Evolutionary conservation across 1,284 basidiomycete species (phyloP).

Genomic region (Entoloma clypeatum): DNA sequence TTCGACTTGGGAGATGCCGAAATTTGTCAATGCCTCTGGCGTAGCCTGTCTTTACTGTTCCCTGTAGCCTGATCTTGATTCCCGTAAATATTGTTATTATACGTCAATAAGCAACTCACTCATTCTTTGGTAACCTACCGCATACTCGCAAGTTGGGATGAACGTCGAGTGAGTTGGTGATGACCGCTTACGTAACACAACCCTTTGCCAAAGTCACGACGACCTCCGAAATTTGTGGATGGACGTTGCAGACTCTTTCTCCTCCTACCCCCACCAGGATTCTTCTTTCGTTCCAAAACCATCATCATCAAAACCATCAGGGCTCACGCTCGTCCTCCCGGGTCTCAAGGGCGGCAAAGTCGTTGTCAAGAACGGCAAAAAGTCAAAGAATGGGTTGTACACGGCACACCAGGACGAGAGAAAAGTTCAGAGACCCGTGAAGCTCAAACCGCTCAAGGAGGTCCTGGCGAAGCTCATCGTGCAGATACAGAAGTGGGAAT

Average conservation of each 20-base stretch:
- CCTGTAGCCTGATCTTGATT: too few relatives aligned
- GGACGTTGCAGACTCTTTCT: slow-evolving; percentile 31
- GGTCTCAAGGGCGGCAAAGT: slow-evolving; percentile 42
- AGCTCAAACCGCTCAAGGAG: slow-evolving; percentile 75
- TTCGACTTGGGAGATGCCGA: too few relatives aligned
- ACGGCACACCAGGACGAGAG: slow-evolving; percentile 36
- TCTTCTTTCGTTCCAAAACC: slow-evolving; percentile 28
- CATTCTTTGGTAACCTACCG: too few relatives aligned
- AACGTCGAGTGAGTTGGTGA: slow-evolving; percentile 14
- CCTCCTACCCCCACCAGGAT: slow-evolving; percentile 24
- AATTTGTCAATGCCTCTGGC: too few relatives aligned
- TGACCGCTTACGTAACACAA: slow-evolving; percentile 16
- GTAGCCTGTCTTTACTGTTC: too few relatives aligned
- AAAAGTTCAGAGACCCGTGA: slow-evolving; percentile 51
- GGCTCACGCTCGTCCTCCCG: slow-evolving; percentile 49
- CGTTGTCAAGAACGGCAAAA: slow-evolving; percentile 34
- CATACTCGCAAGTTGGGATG: not conserved
- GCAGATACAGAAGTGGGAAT: slow-evolving; percentile 72
- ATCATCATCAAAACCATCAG: slow-evolving; percentile 28
- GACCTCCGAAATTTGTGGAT: slow-evolving; percentile 23
- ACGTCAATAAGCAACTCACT: too few relatives aligned
- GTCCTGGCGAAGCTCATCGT: slow-evolving; percentile 61
- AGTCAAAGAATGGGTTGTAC: slow-evolving; percentile 28
- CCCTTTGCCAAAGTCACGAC: slow-evolving; percentile 16
- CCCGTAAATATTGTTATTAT: too few relatives aligned